A percentile compares a stretch with the other conserved stretches of the same genome.
Conservation (phyloP, 2,329 filamentous ascomycete genomes). For the Alternaria panax region DNA sequence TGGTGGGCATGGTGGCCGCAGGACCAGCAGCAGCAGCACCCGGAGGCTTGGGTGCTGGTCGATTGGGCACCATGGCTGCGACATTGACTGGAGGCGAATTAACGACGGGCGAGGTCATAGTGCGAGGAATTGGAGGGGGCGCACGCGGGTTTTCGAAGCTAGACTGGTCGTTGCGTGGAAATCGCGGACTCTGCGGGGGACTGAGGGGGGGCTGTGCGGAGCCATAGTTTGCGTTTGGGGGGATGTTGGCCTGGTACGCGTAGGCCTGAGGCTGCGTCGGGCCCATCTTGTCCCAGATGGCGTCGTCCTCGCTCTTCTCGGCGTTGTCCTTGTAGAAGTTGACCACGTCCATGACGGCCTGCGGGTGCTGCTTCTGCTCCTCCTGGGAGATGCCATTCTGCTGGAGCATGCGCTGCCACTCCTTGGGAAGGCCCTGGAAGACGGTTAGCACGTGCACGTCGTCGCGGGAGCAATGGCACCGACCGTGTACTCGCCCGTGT, state of each 20-base stretch:
- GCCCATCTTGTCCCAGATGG: slow-evolving; percentile 95
- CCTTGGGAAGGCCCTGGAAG: slow-evolving; percentile 84
- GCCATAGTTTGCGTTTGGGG: slow-evolving; percentile 47
- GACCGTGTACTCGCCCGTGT: slow-evolving; percentile 95
- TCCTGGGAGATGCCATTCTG: slow-evolving; percentile 96
- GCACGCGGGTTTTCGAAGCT: slow-evolving; percentile 98
- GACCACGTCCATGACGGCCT: slow-evolving; percentile 94
- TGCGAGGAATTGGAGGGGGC: slow-evolving; percentile 81
- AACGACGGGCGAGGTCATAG: slow-evolving; percentile 51
- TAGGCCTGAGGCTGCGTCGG: slow-evolving; percentile 71
- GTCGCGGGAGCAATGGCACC: slow-evolving; percentile 25
- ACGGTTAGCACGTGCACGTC: slow-evolving; percentile 29
- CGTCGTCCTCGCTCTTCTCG: slow-evolving; percentile 80
- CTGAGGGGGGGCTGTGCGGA: slow-evolving; percentile 64
- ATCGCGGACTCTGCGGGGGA: slow-evolving; percentile 83
- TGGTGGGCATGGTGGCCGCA: slow-evolving; percentile 61
- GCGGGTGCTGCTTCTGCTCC: slow-evolving; percentile 93
- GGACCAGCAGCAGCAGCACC: slow-evolving; percentile 54
- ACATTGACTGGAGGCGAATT: slow-evolving; percentile 50
- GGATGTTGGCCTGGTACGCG: slow-evolving; percentile 48
- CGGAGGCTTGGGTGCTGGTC: slow-evolving; percentile 89
- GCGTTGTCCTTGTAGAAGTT: slow-evolving; percentile 97
- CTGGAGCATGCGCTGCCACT: slow-evolving; percentile 96
- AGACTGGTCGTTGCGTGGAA: slow-evolving; percentile 86
- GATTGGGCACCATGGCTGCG: slow-evolving; percentile 71